phyloP scores from a whole-genome alignment of 202 grass and related monocot species.

The Hordeum pubiflorum region DNA sequence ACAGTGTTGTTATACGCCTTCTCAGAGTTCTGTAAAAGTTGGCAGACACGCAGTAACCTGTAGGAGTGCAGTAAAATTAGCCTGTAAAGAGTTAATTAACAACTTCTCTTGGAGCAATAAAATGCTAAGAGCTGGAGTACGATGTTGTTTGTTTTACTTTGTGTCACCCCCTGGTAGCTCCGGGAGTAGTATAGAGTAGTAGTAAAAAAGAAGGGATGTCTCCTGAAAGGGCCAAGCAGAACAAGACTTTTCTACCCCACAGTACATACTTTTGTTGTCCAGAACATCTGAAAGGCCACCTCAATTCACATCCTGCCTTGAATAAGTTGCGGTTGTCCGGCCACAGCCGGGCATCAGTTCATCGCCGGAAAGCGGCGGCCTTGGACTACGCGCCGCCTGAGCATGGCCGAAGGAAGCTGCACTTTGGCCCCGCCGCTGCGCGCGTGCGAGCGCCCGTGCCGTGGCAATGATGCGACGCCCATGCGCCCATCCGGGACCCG shows the following conservation, averaged over 20 bases:
- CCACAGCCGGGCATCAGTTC: background rate
- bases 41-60: background rate
- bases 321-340: background rate
- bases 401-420: background rate
- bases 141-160: background rate
- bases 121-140: background rate
- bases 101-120: background rate
- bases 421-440: background rate
- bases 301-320: background rate
- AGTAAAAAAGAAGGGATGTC: background rate
- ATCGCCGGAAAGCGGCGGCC: background rate
- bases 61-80: too few relatives aligned
- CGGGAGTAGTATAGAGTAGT: background rate
- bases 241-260: background rate
- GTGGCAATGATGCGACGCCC: conserved; percentile 3
- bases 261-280: background rate
- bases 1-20: too few relatives aligned
- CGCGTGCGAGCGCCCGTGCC: background rate
- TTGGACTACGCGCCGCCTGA: background rate
- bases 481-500: background rate
- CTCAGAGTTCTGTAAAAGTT: background rate
- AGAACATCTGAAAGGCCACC: background rate
- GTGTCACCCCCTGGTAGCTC: background rate
- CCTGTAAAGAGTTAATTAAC: too few relatives aligned
- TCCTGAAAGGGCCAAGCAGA: background rate